Conservation (phyloP, 2,329 filamentous ascomycete species). For the Verticillium tricorpus region DNA sequence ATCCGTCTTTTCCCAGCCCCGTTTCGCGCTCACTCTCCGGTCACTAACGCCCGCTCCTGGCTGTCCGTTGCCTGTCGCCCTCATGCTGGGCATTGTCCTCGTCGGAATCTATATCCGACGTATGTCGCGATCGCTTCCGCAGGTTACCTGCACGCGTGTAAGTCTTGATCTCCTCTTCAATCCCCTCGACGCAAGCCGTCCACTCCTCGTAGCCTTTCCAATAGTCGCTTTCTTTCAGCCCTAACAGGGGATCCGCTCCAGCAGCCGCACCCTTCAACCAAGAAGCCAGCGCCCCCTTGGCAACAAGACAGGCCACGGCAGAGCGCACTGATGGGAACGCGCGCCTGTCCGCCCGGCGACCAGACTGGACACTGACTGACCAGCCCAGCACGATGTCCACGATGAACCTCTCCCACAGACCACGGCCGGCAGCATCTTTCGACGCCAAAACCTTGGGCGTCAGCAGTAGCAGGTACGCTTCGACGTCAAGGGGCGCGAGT, state of each 20-base stretch:
- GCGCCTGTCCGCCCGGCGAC: not conserved
- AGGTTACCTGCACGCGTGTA: not conserved
- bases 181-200: not conserved
- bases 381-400: not conserved
- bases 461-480: conserved; percentile 15
- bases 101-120: not conserved
- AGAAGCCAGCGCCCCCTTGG: not conserved
- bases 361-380: not conserved
- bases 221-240: not conserved
- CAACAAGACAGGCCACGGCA: not conserved
- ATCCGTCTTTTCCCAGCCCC: too few relatives aligned
- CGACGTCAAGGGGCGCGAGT: conserved; percentile 8
- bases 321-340: not conserved
- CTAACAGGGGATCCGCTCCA: not conserved
- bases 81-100: not conserved
- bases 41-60: not conserved
- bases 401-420: conserved; percentile 21
- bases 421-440: conserved; percentile 11
- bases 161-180: not conserved
- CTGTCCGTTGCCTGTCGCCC: not conserved
- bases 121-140: not conserved
- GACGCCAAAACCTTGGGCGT: conserved; percentile 17
- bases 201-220: not conserved
- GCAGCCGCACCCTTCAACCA: not conserved
- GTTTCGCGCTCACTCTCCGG: not conserved